Evolutionary conservation across 2,329 filamentous ascomycete species (phyloP), one percentile per base, ranked within the genome.

Genomic region (Sarocladium kiliense): DNA sequence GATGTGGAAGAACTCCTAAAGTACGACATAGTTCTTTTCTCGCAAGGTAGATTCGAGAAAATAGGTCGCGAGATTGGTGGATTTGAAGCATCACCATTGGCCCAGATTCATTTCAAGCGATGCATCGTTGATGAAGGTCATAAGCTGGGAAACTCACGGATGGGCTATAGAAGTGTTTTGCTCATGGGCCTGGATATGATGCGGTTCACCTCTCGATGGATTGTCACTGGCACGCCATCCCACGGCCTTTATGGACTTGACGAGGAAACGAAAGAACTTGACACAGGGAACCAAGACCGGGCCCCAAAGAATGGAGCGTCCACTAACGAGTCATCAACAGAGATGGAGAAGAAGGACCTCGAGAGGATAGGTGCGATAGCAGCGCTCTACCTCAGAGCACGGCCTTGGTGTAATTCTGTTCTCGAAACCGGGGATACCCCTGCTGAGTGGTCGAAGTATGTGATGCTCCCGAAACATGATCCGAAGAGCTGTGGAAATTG

Each of bases 121-220:
- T 86, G 95, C 47, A 92, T 97, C 45, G 87, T 96, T 18, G 93
- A 97, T 60, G 93, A 97, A 75, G 93, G 93, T 0, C 91, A 97
- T 66, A 88, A 82, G 57, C 85, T 96, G 57, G 89, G 90, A 0
- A 87, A 88, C 36, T 81, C 81, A 1, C 79, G 71, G 2, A 68
- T 71, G 5, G 74, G 74, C 10, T 75, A 74, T 53, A 82, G 77
- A 61, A 90, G 84, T 44, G 76, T 79, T 39, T 63, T 84, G 4
- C 71, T 82, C 19, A 65, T 73, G 2, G 74, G 77, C 2, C 67
- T 86, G 1, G 77, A 85, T 18, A 66, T 67, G 12, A 67, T 87
- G n/a, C 71, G 78, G 11, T 73, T 91, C 16, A 86, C 91, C 47
- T 82, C 89, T 18, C 83, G 88, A 10, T 97, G 93, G 93, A 84